Evolutionary conservation across 1,139 yeast genomes (phyloP).

Genomic region (Saccharomyces hybrid): DNA sequence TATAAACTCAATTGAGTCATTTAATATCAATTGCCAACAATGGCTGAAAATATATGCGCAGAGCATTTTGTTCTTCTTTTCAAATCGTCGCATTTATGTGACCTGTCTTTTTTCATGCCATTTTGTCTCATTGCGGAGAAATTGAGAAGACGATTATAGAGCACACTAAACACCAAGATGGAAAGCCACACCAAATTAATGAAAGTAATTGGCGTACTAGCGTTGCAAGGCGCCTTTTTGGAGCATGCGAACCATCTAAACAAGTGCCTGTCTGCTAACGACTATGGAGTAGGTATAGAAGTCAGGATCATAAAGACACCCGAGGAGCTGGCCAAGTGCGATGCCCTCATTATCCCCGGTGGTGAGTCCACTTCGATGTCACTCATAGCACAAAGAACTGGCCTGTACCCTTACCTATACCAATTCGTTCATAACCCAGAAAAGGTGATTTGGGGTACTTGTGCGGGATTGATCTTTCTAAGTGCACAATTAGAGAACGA

Average conservation of each 20-base stretch:
- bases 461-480: conserved; percentile 73
- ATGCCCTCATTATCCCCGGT: conserved; percentile 67
- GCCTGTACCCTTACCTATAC: conserved; percentile 48
- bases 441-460: conserved; percentile 76
- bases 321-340: conserved; percentile 43
- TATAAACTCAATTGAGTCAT: too few relatives aligned
- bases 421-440: conserved; percentile 41
- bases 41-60: too few relatives aligned
- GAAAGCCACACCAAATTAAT: neutral
- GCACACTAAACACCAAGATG: too few relatives aligned
- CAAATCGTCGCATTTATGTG: too few relatives aligned
- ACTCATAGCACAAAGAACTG: conserved; percentile 59
- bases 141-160: too few relatives aligned
- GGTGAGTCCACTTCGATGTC: conserved; percentile 84
- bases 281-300: conserved; percentile 11
- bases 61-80: too few relatives aligned
- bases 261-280: conserved; percentile 31
- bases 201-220: conserved; percentile 55
- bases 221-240: conserved; percentile 73
- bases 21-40: too few relatives aligned
- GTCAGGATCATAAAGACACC: conserved; percentile 49
- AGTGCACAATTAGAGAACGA: conserved; percentile 52
- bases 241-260: conserved; percentile 57
- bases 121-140: too few relatives aligned
- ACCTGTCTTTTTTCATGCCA: too few relatives aligned